Evolutionary conservation across 371 early-diverging fungal genomes (phyloP), one percentile per base, ranked within the genome.

Genomic region (Blakeslea trispora): DNA sequence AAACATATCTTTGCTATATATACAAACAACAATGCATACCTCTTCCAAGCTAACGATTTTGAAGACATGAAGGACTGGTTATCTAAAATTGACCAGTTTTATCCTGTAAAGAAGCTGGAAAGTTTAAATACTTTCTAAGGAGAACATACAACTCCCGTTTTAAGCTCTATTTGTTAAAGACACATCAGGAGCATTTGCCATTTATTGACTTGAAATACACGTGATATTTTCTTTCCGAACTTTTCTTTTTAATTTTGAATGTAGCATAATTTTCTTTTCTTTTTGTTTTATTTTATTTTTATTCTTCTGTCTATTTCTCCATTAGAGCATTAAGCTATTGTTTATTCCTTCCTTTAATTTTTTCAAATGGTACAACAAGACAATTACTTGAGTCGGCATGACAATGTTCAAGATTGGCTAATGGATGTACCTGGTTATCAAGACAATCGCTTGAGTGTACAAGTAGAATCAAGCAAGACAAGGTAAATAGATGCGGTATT

Each of bases 1-100:
- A 64, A 75, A 28, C 66, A 77, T 53, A 85, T 88, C 9, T 87
- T 94, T 76, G 83, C 88, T 15, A 68, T 94, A 42, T 90, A 90
- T 59, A 87, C 91, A 9, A 74, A 64, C 37, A 85, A 86, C 45
- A 88, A 86, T 55, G 76, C 87, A 24, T 84, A 90, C 41, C 61
- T 92, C 50, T 64, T 92, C 17, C 87, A 86, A 58, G 91, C 92
- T 17, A 61, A 75, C 2, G 74, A 73, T 3, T 67, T 75, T 15
- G 78, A 75, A 2, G 90, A 90, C 18, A 81, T 91, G 83, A 68
- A 82, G 45, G 79, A 77, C 31, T 94, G 94, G 94, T 76, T 92
- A 11, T 63, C 77, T 11, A 79, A 81, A 22, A 75, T 89, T n/a
- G 89, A 88, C 50, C 81, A 82, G 42, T 85, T 81, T 67, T 79